phyloP scores from a whole-genome alignment of 306 rosid species.

The Gastrolobium bilobum region DNA sequence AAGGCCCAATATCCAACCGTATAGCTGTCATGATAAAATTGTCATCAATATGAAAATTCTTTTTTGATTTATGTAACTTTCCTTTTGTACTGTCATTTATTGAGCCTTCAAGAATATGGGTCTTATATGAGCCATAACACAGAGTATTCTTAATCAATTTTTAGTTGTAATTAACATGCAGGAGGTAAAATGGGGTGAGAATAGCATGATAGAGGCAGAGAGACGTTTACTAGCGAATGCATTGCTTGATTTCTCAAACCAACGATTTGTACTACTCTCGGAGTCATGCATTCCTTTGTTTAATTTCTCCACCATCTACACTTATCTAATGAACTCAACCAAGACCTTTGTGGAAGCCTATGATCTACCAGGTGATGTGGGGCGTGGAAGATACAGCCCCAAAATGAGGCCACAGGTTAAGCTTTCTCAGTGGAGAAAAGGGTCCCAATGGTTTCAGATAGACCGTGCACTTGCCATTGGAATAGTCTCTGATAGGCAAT shows the following conservation, averaged over 20 bases:
- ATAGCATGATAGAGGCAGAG: slow-evolving; percentile 83
- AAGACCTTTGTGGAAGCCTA: slow-evolving; percentile 70
- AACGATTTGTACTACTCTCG: slow-evolving; percentile 82
- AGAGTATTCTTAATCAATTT: neutral
- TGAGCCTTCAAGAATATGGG: too few relatives aligned
- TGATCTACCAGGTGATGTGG: slow-evolving; percentile 58
- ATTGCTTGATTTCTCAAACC: slow-evolving; percentile 69
- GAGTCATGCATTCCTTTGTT: slow-evolving; percentile 92
- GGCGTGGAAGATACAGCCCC: slow-evolving; percentile 71
- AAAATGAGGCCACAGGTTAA: slow-evolving; percentile 64
- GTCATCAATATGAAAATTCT: too few relatives aligned
- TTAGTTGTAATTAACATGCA: slow-evolving; percentile 38
- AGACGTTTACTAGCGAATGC: slow-evolving; percentile 80
- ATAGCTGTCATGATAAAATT: too few relatives aligned
- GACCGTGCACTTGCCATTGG: slow-evolving; percentile 66
- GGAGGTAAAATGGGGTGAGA: slow-evolving; percentile 86
- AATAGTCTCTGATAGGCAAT: slow-evolving; percentile 61
- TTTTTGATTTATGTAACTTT: too few relatives aligned
- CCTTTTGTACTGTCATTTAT: too few relatives aligned
- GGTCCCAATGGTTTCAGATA: slow-evolving; percentile 93
- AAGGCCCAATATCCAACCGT: too few relatives aligned
- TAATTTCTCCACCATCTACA: slow-evolving; percentile 75
- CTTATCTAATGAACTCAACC: slow-evolving; percentile 62
- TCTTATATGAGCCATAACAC: too few relatives aligned
- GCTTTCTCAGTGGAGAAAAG: slow-evolving; percentile 81